These are phyloP conservation scores for Colletotrichum endophyticum DNA, from an alignment of 2,329 filamentous ascomycete species.

Conservation along the genomic window DNA sequence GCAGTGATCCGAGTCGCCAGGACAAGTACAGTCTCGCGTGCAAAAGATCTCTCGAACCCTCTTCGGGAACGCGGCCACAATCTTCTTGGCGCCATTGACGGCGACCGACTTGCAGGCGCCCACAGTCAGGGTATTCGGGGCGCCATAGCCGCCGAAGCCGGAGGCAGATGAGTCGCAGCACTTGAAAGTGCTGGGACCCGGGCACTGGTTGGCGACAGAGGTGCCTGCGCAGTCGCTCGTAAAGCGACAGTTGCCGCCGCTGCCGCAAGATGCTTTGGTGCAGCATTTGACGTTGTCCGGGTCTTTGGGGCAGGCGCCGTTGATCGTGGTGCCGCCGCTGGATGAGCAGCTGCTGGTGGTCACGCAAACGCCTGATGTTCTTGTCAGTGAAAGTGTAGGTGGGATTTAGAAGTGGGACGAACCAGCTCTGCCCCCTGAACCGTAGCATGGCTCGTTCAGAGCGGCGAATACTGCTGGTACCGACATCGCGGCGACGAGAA, in stretches of 20 bases:
- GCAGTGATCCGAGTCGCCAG: slow-evolving; percentile 39
- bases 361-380: slow-evolving; percentile 40
- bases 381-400: not conserved
- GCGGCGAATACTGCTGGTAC: slow-evolving; percentile 26
- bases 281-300: slow-evolving; percentile 44
- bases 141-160: slow-evolving; percentile 39
- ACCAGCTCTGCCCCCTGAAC: slow-evolving; percentile 24
- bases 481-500: not conserved
- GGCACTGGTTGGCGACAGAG: slow-evolving; percentile 34
- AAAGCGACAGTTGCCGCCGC: slow-evolving; percentile 43
- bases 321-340: slow-evolving; percentile 39
- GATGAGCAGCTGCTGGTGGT: slow-evolving; percentile 37
- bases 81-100: slow-evolving; percentile 36
- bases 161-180: slow-evolving; percentile 38
- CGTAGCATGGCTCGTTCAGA: slow-evolving; percentile 36
- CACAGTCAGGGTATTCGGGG: slow-evolving; percentile 36
- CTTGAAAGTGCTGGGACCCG: slow-evolving; percentile 41
- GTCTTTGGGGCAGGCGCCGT: slow-evolving; percentile 42
- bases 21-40: slow-evolving; percentile 35
- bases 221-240: slow-evolving; percentile 39
- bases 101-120: slow-evolving; percentile 40
- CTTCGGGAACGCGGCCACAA: slow-evolving; percentile 39
- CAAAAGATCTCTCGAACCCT: slow-evolving; percentile 38
- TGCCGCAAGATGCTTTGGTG: slow-evolving; percentile 41
- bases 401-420: fast-evolving